phyloP scores from a whole-genome alignment of 2,329 filamentous ascomycete genomes.

The Chaetomiaceae sp. region DNA sequence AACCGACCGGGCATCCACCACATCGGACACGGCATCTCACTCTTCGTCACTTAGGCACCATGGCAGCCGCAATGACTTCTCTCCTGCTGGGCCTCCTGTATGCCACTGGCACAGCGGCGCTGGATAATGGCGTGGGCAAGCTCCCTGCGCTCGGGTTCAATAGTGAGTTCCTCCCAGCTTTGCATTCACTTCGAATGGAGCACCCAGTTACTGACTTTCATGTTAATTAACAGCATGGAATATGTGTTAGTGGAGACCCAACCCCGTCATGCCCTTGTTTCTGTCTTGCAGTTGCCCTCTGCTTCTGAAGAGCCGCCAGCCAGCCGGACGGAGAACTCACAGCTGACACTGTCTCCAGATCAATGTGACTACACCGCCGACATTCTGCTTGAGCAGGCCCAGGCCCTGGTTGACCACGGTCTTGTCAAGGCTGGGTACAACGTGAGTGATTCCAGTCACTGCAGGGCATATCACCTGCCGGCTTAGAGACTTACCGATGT shows the following conservation, averaged over 20 bases:
- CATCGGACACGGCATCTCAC: background rate
- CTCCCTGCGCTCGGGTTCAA: constrained; percentile 14
- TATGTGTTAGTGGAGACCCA: background rate
- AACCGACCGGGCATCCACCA: background rate
- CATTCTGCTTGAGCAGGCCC: constrained; percentile 8
- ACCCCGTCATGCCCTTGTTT: too few relatives aligned
- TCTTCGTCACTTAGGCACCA: background rate
- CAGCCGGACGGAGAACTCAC: too few relatives aligned
- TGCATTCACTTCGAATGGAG: too few relatives aligned
- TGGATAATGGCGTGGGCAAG: constrained; percentile 14
- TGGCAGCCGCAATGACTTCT: background rate
- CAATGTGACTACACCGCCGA: constrained; percentile 13
- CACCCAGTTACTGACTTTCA: background rate
- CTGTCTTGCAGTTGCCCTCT: too few relatives aligned
- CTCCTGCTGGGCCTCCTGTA: background rate
- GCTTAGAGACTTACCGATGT: background rate
- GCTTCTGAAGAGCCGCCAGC: too few relatives aligned
- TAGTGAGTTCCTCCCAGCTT: background rate
- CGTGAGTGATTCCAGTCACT: background rate
- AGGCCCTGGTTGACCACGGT: constrained; percentile 12
- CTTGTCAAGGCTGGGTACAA: constrained; percentile 13
- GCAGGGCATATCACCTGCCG: too few relatives aligned
- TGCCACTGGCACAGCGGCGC: background rate
- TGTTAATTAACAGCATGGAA: constrained; percentile 5
- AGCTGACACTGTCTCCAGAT: background rate